A percentile compares a stretch with the other conserved stretches of the same genome.
phyloP scores from a whole-genome alignment of 2,329 filamentous ascomycete genomes.

The Trichoderma koningiopsis region DNA sequence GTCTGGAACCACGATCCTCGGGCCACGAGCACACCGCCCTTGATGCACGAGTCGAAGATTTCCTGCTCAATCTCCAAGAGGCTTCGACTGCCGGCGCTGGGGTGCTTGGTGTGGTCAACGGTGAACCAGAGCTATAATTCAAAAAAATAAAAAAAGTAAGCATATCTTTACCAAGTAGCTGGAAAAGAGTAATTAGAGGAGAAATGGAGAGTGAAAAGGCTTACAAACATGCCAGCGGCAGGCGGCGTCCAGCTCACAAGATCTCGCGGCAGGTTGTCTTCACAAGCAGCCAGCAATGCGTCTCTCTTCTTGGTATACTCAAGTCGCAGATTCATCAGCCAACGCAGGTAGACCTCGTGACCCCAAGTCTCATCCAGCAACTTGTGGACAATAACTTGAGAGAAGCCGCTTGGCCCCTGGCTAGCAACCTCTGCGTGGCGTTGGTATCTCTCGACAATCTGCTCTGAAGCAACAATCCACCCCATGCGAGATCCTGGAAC shows the following conservation, averaged over 20 bases:
- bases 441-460: constrained; percentile 80
- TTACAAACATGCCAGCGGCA: constrained; percentile 90
- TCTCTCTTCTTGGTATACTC: constrained; percentile 82
- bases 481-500: constrained; percentile 79
- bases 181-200: neutral
- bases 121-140: constrained; percentile 67
- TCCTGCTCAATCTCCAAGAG: constrained; percentile 77
- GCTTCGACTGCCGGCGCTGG: constrained; percentile 53
- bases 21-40: constrained; percentile 76
- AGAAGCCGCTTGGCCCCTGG: constrained; percentile 83
- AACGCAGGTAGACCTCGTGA: constrained; percentile 83
- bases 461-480: constrained; percentile 86
- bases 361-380: constrained; percentile 94
- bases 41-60: constrained; percentile 77
- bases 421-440: constrained; percentile 81
- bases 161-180: neutral
- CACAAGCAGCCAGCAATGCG: constrained; percentile 76
- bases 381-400: constrained; percentile 83
- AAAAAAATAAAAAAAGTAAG: neutral
- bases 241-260: constrained; percentile 80
- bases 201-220: constrained; percentile 33
- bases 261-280: constrained; percentile 71
- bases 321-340: constrained; percentile 79
- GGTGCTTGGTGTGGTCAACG: constrained; percentile 68
- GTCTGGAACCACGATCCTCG: constrained; percentile 91